These are phyloP conservation scores for Ramaria rubella DNA, from an alignment of 768 basidiomycete genomes.

Conservation along the genomic window DNA sequence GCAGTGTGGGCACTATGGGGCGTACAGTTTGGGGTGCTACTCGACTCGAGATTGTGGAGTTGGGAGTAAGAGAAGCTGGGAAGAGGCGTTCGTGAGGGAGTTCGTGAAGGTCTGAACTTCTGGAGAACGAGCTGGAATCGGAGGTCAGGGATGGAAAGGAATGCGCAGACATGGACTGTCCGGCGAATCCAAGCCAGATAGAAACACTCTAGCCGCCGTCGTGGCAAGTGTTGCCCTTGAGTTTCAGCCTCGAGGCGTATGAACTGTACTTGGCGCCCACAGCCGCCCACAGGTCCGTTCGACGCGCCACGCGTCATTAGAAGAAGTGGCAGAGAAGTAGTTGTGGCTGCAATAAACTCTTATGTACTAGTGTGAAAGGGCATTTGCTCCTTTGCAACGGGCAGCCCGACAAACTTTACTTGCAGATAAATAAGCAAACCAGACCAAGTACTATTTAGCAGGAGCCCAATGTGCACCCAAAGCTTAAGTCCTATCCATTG, in stretches of 20 bases:
- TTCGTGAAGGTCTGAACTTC: neutral
- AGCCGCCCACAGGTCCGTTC: slow-evolving; percentile 2
- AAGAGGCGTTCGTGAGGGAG: neutral
- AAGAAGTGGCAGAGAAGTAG: too few species aligned
- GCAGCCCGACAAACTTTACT: too few species aligned
- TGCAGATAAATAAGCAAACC: too few species aligned
- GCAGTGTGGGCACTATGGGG: too few species aligned
- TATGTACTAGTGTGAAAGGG: too few species aligned
- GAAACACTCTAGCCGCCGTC: neutral
- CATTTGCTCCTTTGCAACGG: too few species aligned
- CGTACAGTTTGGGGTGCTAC: neutral
- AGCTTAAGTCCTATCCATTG: too few species aligned
- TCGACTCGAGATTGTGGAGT: neutral
- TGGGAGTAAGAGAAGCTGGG: neutral
- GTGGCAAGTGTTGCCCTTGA: neutral
- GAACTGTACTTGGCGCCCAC: neutral
- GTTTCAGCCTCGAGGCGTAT: neutral
- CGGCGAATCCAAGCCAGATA: neutral
- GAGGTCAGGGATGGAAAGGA: slow-evolving; percentile 1
- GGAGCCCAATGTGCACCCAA: too few species aligned
- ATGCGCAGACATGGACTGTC: neutral
- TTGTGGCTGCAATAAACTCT: too few species aligned
- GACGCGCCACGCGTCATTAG: too few species aligned
- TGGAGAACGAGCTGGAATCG: neutral
- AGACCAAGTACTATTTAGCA: too few species aligned